Conservation (phyloP, 495 filamentous ascomycete genomes). For the Cairneyella variabilis region DNA sequence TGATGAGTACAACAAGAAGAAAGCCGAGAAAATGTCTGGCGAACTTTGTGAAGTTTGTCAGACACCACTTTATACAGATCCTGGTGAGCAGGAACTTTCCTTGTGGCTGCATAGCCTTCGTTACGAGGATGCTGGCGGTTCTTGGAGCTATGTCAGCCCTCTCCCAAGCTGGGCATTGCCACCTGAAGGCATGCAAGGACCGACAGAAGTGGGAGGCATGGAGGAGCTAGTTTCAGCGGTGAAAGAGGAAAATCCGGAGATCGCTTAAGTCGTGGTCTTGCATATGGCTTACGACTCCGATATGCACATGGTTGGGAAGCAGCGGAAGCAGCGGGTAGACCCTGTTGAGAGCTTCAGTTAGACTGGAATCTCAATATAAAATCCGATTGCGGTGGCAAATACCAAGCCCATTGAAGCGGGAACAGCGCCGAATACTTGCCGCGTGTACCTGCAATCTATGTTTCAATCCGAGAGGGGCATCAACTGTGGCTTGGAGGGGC, state of each 20-base stretch:
- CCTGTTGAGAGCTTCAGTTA: too few species aligned
- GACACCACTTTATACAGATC: conserved; percentile 89
- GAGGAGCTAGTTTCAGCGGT: conserved; percentile 43
- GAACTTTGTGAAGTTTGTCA: conserved; percentile 73
- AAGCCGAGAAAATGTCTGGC: conserved; percentile 90
- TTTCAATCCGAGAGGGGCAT: neutral
- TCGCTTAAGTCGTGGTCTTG: conserved; percentile 14
- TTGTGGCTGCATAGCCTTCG: conserved; percentile 89
- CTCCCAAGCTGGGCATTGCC: conserved; percentile 86
- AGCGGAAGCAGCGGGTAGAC: neutral
- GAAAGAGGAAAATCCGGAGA: conserved; percentile 26
- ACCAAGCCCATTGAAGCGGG: too few species aligned
- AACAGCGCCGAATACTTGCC: neutral
- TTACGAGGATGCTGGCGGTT: conserved; percentile 75
- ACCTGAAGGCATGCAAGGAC: conserved; percentile 57
- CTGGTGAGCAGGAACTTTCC: conserved; percentile 81
- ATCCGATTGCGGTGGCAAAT: too few species aligned
- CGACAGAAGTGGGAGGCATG: conserved; percentile 50
- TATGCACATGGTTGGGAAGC: neutral
- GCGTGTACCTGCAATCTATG: neutral
- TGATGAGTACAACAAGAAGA: conserved; percentile 75
- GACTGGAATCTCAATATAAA: too few species aligned
- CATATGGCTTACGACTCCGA: too few species aligned
- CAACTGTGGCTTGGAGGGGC: neutral
- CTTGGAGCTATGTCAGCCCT: conserved; percentile 82